These are phyloP conservation scores for Podosphaera xanthii DNA, from an alignment of 2,329 filamentous ascomycete species.

Conservation along the genomic window DNA sequence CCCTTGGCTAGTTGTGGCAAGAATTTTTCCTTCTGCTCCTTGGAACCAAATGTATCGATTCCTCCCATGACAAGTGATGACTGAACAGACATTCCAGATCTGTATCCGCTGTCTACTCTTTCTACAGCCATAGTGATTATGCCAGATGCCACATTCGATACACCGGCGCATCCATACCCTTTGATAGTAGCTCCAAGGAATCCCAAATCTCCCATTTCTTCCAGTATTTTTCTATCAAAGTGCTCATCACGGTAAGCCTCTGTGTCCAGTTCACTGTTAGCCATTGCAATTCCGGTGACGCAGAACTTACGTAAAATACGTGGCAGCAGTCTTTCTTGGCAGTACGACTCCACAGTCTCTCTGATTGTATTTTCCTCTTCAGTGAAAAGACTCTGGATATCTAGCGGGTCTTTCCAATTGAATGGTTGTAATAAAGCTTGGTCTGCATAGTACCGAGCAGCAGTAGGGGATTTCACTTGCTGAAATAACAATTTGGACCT, in stretches of 20 bases:
- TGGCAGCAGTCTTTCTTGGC: conserved; percentile 70
- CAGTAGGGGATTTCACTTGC: too few species aligned
- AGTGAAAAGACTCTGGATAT: conserved; percentile 50
- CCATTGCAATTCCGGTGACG: neutral
- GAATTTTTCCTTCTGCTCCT: conserved; percentile 70
- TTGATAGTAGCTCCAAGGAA: conserved; percentile 67
- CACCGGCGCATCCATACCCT: conserved; percentile 73
- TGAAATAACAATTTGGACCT: too few species aligned
- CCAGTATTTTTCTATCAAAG: conserved; percentile 65
- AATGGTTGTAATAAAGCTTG: conserved; percentile 23
- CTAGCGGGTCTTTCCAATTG: conserved; percentile 81
- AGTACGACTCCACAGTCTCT: conserved; percentile 82
- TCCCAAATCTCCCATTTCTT: conserved; percentile 86
- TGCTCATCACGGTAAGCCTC: conserved; percentile 72
- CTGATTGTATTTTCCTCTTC: conserved; percentile 79
- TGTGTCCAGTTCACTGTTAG: conserved; percentile 16
- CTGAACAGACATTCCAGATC: conserved; percentile 83
- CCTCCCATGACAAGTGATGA: conserved; percentile 85
- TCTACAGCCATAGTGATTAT: conserved; percentile 80
- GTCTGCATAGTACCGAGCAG: too few species aligned
- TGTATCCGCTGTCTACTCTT: conserved; percentile 74
- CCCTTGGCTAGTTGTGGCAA: conserved; percentile 65
- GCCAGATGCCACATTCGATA: conserved; percentile 70
- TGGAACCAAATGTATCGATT: conserved; percentile 68
- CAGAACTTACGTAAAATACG: conserved; percentile 51